Conservation (phyloP, 2,329 filamentous ascomycete species). For the Colletotrichum tanaceti region DNA sequence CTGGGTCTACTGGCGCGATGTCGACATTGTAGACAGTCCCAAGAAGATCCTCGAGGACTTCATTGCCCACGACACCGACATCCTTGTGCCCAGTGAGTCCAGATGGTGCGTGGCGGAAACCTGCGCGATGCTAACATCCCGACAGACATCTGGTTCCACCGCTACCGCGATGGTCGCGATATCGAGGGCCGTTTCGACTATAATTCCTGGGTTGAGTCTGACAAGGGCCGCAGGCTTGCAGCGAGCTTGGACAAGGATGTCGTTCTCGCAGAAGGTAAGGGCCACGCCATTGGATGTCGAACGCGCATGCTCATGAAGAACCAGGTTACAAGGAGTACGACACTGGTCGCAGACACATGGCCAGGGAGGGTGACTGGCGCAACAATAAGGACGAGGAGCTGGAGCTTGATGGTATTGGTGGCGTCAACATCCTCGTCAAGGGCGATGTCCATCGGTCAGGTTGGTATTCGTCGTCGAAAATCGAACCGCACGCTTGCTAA, state of each 20-base stretch:
- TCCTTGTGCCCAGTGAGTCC: constrained; percentile 90
- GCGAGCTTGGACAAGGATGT: constrained; percentile 80
- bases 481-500: background rate
- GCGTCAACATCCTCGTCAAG: constrained; percentile 97
- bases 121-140: constrained; percentile 37
- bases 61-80: constrained; percentile 90
- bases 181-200: constrained; percentile 99
- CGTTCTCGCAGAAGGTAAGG: constrained; percentile 86
- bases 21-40: constrained; percentile 94
- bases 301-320: constrained; percentile 40
- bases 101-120: background rate
- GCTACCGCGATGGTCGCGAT: constrained; percentile 82
- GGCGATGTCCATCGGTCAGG: constrained; percentile 96
- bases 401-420: constrained; percentile 93
- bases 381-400: constrained; percentile 93
- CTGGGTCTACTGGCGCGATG: constrained; percentile 99
- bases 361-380: constrained; percentile 89
- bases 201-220: constrained; percentile 98
- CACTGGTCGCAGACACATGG: constrained; percentile 91
- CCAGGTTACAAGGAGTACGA: constrained; percentile 91
- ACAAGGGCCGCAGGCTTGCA: constrained; percentile 82
- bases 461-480: constrained; percentile 55
- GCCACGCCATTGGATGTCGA: background rate
- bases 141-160: constrained; percentile 95
- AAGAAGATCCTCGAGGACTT: constrained; percentile 92